A percentile compares a stretch with the other conserved stretches of the same genome.
These are phyloP conservation scores for Pleurotus djamor DNA, from an alignment of 768 basidiomycete species.

Conservation along the genomic window DNA sequence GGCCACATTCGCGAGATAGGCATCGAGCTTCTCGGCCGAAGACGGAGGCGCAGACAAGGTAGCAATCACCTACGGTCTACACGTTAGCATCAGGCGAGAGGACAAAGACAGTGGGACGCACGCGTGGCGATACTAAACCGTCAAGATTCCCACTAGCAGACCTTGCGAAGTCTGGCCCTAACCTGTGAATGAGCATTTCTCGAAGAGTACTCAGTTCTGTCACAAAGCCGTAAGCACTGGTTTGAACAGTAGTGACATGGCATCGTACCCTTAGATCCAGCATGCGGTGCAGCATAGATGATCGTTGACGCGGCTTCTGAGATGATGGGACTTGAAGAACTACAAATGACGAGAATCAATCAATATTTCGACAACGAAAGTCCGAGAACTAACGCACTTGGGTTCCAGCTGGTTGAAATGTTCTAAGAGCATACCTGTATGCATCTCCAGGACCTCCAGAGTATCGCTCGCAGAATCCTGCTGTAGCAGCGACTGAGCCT, in stretches of 20 bases:
- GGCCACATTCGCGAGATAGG: conserved; percentile 53
- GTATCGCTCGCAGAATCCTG: conserved; percentile 63
- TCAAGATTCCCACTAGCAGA: conserved; percentile 51
- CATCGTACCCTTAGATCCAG: conserved; percentile 54
- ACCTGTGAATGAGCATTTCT: conserved; percentile 49
- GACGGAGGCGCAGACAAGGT: conserved; percentile 52
- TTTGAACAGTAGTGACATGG: not conserved
- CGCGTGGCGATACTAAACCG: conserved; percentile 51
- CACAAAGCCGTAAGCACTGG: not conserved
- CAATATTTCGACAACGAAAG: not conserved
- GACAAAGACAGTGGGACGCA: conserved; percentile 17
- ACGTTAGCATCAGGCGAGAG: not conserved
- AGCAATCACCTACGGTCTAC: conserved; percentile 39
- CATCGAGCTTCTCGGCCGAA: conserved; percentile 53
- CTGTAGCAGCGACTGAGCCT: conserved; percentile 63
- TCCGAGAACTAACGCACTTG: conserved; percentile 27
- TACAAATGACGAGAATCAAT: conserved; percentile 18
- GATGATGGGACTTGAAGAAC: conserved; percentile 44
- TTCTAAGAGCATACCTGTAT: conserved; percentile 60
- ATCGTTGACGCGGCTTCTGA: conserved; percentile 71
- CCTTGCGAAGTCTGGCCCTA: conserved; percentile 57
- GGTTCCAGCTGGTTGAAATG: conserved; percentile 56
- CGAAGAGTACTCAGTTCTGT: conserved; percentile 59
- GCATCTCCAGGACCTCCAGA: conserved; percentile 65
- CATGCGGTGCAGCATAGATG: conserved; percentile 56